A percentile compares a stretch with the other conserved stretches of the same genome.
phyloP scores from a whole-genome alignment of 225 moss, liverwort and hornwort species.

The Antitrichia curtipendula region DNA sequence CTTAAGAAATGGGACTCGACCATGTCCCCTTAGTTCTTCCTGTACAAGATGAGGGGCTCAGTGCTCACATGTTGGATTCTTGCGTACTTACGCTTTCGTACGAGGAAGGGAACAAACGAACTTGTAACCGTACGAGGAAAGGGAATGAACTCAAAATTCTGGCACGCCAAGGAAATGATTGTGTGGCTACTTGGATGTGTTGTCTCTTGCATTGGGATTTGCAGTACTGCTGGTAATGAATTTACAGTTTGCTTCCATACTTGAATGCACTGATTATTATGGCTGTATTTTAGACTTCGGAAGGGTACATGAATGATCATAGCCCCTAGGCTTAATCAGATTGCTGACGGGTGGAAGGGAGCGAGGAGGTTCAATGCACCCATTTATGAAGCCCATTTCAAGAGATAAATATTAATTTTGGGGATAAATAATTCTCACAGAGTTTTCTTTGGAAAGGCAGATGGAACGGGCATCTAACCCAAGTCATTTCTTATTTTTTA shows the following conservation, averaged over 20 bases:
- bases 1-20: not conserved
- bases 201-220: not conserved
- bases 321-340: not conserved
- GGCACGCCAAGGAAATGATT: not conserved
- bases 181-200: not conserved
- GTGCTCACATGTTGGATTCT: not conserved
- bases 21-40: not conserved
- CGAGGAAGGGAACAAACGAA: no score
- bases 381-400: not conserved
- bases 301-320: not conserved
- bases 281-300: not conserved
- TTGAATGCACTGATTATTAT: not conserved
- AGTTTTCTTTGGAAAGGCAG: accelerated
- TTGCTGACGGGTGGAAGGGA: not conserved
- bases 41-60: no score
- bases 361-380: not conserved
- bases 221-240: not conserved
- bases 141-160: not conserved
- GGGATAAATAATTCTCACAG: accelerated
- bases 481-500: not conserved
- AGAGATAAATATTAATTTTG: not conserved
- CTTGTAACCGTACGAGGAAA: not conserved
- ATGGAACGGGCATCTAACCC: not conserved
- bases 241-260: not conserved
- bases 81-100: not conserved